A percentile compares a stretch with the other conserved stretches of the same genome.
Conservation (phyloP, 2,329 filamentous ascomycete genomes). For the Calonectria hongkongensis region DNA sequence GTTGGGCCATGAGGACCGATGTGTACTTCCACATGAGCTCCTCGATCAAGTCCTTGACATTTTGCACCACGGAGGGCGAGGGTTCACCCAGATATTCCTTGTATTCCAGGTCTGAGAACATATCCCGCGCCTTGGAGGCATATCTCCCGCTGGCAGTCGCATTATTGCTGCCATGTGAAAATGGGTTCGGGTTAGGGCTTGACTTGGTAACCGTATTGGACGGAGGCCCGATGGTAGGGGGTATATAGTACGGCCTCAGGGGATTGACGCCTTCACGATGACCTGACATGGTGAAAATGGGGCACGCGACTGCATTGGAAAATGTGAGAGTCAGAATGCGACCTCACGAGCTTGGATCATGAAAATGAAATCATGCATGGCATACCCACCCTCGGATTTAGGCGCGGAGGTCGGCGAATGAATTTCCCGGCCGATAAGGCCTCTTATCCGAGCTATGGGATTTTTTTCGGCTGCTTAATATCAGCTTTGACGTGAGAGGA, state of each 20-base stretch:
- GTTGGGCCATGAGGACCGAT: constrained; percentile 91
- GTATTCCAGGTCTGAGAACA: constrained; percentile 94
- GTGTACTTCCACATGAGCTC: constrained; percentile 94
- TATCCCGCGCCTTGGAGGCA: constrained; percentile 82
- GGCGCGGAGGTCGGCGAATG: constrained; percentile 58
- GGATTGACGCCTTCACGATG: constrained; percentile 74
- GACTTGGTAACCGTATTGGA: constrained; percentile 58
- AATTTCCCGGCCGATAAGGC: constrained; percentile 59
- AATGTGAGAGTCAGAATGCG: constrained; percentile 46
- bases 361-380: constrained; percentile 58
- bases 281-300: constrained; percentile 64
- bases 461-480: constrained; percentile 56
- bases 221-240: constrained; percentile 72
- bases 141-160: constrained; percentile 61
- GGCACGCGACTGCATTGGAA: constrained; percentile 53
- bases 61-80: constrained; percentile 84
- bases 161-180: constrained; percentile 65
- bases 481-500: constrained; percentile 58
- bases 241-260: constrained; percentile 82
- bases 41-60: constrained; percentile 85
- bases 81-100: constrained; percentile 87
- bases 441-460: constrained; percentile 54
- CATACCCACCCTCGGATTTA: constrained; percentile 50
- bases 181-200: constrained; percentile 66
- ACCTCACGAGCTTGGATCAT: constrained; percentile 47